These are phyloP conservation scores for Chlamydomonas sp. DNA, from an alignment of 139 green algal species.

Conservation along the genomic window DNA sequence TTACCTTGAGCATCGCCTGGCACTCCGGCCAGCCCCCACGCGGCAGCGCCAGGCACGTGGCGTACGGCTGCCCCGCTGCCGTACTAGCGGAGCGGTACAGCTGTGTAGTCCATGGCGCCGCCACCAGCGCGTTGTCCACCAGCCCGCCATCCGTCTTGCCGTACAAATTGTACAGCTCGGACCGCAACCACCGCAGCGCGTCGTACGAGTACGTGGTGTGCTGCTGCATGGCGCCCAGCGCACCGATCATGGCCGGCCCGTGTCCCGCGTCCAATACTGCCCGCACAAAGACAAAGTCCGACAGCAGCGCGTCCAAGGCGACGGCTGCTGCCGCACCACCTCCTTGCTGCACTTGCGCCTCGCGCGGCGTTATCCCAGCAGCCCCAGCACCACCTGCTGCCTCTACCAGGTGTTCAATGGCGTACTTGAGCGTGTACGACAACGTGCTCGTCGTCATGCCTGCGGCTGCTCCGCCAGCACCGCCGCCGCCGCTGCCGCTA, in stretches of 20 bases:
- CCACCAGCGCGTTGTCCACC: too few species aligned
- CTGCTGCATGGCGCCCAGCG: background rate
- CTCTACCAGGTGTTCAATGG: background rate
- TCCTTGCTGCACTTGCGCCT: too few species aligned
- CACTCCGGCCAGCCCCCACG: too few species aligned
- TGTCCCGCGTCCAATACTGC: background rate
- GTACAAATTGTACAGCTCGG: too few species aligned
- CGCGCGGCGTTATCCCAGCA: too few species aligned
- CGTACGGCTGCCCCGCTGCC: too few species aligned
- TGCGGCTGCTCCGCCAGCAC: background rate
- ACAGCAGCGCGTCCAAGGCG: background rate
- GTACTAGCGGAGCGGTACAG: too few species aligned
- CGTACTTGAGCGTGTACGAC: background rate
- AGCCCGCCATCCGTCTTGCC: too few species aligned
- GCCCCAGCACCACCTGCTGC: background rate
- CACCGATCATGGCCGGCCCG: background rate
- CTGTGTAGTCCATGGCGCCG: too few species aligned
- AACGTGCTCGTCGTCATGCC: background rate
- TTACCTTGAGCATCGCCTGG: too few species aligned
- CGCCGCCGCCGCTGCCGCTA: background rate
- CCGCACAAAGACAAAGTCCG: background rate
- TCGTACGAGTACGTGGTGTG: background rate
- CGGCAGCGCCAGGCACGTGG: too few species aligned
- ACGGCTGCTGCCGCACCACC: background rate
- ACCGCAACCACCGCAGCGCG: too few species aligned